Evolutionary conservation across 192 early-diverging fungal species (phyloP), one percentile per base, ranked within the genome.

Genomic region (Linnemannia zychae): DNA sequence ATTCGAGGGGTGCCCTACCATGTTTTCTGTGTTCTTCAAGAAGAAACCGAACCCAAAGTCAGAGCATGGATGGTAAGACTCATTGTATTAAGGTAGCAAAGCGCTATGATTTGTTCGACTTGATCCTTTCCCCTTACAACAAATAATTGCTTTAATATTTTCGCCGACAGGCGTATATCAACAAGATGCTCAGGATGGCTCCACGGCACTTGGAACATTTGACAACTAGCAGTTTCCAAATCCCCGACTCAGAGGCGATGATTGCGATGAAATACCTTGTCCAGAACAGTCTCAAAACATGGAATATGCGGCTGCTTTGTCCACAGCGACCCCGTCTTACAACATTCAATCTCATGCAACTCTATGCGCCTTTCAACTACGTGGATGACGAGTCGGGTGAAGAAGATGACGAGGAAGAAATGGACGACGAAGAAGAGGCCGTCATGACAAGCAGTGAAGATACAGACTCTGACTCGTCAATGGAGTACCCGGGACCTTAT

Each of bases 1-100:
- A 52, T 80, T 33, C 79, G 31, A 31, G 79, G 66, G 60, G 79
- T 70, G 38, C 79, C 79, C 7, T 80, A 80, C 16, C 79, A 80
- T 53, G 79, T 57, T 20, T 52, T 37, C 33, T 80, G 79, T 37
- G 79, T 75, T 18, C 44, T 80, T 33, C 72, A 80, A 13, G 73
- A 80, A 16, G 67, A 69, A 28, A 52, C 79, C 15, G 37, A 50
- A 2, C 28, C 15, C 50, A 80, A 75, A 38, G 48, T 70, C 17
- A 44, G 40, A 24, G 18, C n/a, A 9, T 80, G 79, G 79, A 80
- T 80, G 72, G 79, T 80, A 75, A 68, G 73, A 36, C 31, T 33
- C 28, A 6, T 28, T 48, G 20, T 46, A 20, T n/a, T 33, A 4
- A 12, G 12, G 16, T 37, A n/a, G 22, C 20, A 17, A 24, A 40